phyloP scores from a whole-genome alignment of 345 rosid species.

The Salix udensis region DNA sequence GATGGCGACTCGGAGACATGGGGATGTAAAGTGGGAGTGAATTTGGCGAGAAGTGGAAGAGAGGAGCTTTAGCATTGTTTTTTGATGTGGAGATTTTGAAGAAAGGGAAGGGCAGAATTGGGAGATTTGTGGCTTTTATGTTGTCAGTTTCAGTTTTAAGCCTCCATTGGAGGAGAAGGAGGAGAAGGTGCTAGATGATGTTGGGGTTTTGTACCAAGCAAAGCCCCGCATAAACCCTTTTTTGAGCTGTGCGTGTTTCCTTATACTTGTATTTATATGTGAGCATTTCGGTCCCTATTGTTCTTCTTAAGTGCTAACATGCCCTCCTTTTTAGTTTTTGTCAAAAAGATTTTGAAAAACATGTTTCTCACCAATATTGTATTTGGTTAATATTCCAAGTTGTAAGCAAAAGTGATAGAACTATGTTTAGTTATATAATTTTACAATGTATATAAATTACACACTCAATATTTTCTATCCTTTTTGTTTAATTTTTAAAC shows the following conservation, averaged over 20 bases:
- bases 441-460: no score
- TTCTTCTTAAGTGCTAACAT: neutral
- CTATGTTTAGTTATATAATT: no score
- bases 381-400: no score
- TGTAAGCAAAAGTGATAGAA: no score
- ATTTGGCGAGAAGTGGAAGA: constrained; percentile 21
- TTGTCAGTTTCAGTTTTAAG: neutral
- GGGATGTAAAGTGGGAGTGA: constrained; percentile 21
- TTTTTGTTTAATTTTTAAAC: no score
- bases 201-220: neutral
- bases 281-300: neutral
- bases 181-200: neutral
- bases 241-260: no score
- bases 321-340: neutral
- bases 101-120: constrained; percentile 3
- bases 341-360: neutral
- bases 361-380: no score
- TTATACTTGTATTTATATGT: neutral
- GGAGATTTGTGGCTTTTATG: neutral
- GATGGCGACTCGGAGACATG: constrained; percentile 17
- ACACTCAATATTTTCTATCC: no score
- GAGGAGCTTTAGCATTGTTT: constrained; percentile 28
- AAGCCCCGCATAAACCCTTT: constrained; percentile 38
- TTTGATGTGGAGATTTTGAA: neutral
- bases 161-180: constrained; percentile 13